A percentile compares a stretch with the other conserved stretches of the same genome.
Conservation (phyloP, 2,329 filamentous ascomycete species). For the Arthrobotrys sphaeroides region DNA sequence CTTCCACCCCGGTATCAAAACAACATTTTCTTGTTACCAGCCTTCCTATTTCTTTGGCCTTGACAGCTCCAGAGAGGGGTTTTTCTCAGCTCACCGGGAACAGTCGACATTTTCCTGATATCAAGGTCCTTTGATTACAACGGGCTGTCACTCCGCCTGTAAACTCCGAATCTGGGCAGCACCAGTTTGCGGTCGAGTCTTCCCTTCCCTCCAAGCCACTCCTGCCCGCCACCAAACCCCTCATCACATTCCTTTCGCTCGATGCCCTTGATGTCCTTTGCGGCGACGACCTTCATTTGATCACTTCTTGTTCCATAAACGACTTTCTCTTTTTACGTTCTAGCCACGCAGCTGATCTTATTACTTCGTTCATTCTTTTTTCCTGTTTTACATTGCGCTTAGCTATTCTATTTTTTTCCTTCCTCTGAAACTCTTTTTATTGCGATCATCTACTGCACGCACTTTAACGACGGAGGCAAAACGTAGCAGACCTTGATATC, state of each 20-base stretch:
- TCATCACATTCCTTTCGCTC: slow-evolving; percentile 51
- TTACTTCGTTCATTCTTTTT: slow-evolving; percentile 24
- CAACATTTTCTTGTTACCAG: slow-evolving; percentile 42
- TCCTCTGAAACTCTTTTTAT: too few species aligned
- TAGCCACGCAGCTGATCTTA: slow-evolving; percentile 46
- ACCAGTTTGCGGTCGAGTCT: background rate
- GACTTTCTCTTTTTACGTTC: slow-evolving; percentile 48
- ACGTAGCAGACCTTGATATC: slow-evolving; percentile 13
- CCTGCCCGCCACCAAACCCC: slow-evolving; percentile 44
- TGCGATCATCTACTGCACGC: slow-evolving; percentile 4
- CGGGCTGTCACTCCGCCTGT: slow-evolving; percentile 38
- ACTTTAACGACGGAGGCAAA: slow-evolving; percentile 19
- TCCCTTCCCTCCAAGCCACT: slow-evolving; percentile 32
- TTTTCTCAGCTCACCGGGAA: slow-evolving; percentile 39
- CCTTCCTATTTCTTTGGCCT: slow-evolving; percentile 46
- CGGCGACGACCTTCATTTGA: slow-evolving; percentile 48
- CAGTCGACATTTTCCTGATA: slow-evolving; percentile 37
- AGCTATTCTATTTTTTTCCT: background rate
- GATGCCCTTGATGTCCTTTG: slow-evolving; percentile 46
- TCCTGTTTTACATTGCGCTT: slow-evolving; percentile 11
- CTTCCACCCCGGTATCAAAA: slow-evolving; percentile 51
- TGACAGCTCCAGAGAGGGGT: slow-evolving; percentile 2
- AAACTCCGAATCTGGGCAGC: slow-evolving; percentile 51
- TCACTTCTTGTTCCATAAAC: slow-evolving; percentile 35
- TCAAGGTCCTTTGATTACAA: slow-evolving; percentile 11